These are phyloP conservation scores for Penicillium brasilianum DNA, from an alignment of 2,329 filamentous ascomycete species.

Conservation along the genomic window DNA sequence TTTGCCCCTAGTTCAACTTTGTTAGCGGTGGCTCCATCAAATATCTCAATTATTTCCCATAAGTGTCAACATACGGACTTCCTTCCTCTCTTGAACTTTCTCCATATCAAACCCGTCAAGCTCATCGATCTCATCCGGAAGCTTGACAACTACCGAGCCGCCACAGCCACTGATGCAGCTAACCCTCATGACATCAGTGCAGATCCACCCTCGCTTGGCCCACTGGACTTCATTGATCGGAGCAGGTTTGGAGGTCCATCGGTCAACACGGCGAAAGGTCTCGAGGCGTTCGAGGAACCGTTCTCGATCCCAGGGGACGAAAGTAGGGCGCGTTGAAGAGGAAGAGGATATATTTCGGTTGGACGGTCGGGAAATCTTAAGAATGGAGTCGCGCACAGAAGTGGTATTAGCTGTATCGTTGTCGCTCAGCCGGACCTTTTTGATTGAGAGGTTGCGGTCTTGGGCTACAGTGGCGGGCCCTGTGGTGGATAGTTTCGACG, in stretches of 20 bases:
- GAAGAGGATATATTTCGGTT: conserved; percentile 38
- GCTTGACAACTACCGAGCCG: conserved; percentile 80
- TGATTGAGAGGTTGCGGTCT: conserved; percentile 40
- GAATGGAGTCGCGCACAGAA: conserved; percentile 33
- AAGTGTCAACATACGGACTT: conserved; percentile 46
- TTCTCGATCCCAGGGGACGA: conserved; percentile 82
- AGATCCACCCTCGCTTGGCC: conserved; percentile 92
- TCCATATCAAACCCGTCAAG: conserved; percentile 52
- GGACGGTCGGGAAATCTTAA: conserved; percentile 35
- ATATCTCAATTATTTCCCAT: background rate
- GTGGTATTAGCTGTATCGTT: conserved; percentile 28
- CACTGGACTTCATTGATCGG: conserved; percentile 87
- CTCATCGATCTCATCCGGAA: conserved; percentile 68
- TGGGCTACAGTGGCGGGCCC: conserved; percentile 28
- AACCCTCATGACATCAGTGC: conserved; percentile 80
- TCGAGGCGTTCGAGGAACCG: conserved; percentile 80
- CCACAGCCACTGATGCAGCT: conserved; percentile 81
- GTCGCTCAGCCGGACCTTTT: conserved; percentile 41
- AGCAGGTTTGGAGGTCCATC: conserved; percentile 92
- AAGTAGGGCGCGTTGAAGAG: conserved; percentile 63
- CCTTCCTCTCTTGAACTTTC: conserved; percentile 48
- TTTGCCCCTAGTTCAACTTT: conserved; percentile 57
- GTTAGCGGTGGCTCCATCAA: conserved; percentile 10
- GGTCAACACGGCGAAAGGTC: conserved; percentile 87
- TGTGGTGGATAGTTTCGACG: conserved; percentile 27